Evolutionary conservation across 163 green algal genomes (phyloP).

Genomic region (Chlorella variabilis): DNA sequence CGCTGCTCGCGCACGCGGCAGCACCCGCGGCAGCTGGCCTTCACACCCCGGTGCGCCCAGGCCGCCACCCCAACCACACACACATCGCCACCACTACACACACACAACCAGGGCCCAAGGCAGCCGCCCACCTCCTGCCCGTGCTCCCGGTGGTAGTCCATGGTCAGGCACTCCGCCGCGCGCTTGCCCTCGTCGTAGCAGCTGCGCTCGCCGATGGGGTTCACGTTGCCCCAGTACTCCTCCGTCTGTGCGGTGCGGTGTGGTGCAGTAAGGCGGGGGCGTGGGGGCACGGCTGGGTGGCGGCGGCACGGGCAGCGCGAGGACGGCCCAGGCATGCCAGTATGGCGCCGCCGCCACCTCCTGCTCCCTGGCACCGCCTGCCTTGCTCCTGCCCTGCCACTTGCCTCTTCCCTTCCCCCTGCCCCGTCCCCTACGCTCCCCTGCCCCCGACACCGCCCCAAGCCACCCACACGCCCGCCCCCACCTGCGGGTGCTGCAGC

Average conservation of each 20-base stretch:
- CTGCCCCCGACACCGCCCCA: background rate
- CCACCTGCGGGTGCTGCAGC: conserved; percentile 94
- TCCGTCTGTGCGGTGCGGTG: conserved; percentile 68
- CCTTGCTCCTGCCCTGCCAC: no score
- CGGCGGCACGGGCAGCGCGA: background rate
- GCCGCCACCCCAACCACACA: no score
- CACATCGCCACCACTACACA: background rate
- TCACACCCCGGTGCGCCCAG: no score
- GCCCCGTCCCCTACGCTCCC: no score
- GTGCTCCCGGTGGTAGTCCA: conserved; percentile 98
- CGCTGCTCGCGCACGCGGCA: no score
- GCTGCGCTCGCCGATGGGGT: conserved; percentile 95
- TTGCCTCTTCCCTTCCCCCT: no score
- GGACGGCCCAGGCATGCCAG: no score
- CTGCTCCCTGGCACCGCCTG: no score
- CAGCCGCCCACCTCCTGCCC: conserved; percentile 68
- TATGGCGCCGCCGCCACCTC: no score
- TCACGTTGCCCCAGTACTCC: conserved; percentile 99
- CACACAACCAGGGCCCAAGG: background rate
- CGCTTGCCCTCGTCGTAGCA: conserved; percentile 99
- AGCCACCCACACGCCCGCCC: no score
- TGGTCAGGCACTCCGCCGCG: conserved; percentile 95
- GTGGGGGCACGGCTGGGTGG: background rate
- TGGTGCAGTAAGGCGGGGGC: background rate
- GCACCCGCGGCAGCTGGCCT: no score